Evolutionary conservation across 768 basidiomycete genomes (phyloP).

Genomic region (Termitomyces sp.): DNA sequence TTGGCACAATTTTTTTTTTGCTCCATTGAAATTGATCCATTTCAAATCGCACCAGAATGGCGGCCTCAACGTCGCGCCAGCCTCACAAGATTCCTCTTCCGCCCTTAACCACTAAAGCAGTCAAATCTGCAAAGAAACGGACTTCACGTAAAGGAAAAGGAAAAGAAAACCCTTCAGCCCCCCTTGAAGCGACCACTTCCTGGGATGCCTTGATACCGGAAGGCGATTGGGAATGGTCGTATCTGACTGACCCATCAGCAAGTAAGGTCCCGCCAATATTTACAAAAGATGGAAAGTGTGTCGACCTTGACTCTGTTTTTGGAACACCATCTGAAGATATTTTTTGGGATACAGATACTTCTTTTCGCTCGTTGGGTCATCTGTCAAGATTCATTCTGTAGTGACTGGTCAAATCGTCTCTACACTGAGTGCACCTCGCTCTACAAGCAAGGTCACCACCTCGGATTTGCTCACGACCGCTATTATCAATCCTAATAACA

Average conservation of each 20-base stretch:
- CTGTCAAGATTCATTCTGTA: slow-evolving; percentile 82
- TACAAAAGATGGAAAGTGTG: slow-evolving; percentile 82
- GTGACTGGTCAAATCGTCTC: slow-evolving; percentile 75
- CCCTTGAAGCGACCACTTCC: slow-evolving; percentile 14
- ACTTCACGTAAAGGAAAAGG: slow-evolving; percentile 42
- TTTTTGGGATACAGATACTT: slow-evolving; percentile 57
- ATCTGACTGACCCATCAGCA: slow-evolving; percentile 62
- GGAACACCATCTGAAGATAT: not conserved
- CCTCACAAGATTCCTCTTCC: slow-evolving; percentile 29
- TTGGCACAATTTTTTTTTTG: slow-evolving; percentile 29
- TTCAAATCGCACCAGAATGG: slow-evolving; percentile 23
- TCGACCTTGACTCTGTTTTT: not conserved
- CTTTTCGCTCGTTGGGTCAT: slow-evolving; percentile 77
- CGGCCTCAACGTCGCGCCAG: slow-evolving; percentile 36
- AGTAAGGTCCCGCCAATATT: slow-evolving; percentile 70
- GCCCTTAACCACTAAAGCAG: slow-evolving; percentile 17
- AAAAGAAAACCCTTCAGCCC: slow-evolving; percentile 29
- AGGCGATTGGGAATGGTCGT: slow-evolving; percentile 59
- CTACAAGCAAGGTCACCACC: slow-evolving; percentile 25
- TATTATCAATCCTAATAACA: slow-evolving; percentile 77
- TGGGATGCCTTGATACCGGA: slow-evolving; percentile 22
- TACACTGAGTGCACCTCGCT: slow-evolving; percentile 57
- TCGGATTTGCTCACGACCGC: slow-evolving; percentile 64
- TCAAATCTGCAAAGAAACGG: slow-evolving; percentile 17
- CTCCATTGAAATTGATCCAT: not conserved